Conservation (phyloP, 805 yeast species). For the Starmerella bombi region DNA sequence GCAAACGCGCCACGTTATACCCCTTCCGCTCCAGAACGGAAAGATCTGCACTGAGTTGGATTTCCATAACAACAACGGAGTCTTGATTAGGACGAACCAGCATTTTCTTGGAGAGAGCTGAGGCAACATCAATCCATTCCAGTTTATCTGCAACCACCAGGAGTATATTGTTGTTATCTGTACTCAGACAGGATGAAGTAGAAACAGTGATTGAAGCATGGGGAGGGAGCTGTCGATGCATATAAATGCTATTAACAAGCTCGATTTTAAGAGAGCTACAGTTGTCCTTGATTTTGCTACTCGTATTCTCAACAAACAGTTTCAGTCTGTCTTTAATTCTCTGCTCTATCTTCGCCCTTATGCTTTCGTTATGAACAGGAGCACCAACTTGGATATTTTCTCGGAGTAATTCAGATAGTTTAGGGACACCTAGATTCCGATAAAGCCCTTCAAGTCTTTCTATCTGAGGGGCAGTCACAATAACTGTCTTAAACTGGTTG, state of each 20-base stretch:
- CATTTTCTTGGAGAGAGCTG: conserved; percentile 23
- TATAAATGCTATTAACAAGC: conserved; percentile 21
- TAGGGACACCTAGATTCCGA: conserved; percentile 23
- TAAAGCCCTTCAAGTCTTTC: conserved; percentile 25
- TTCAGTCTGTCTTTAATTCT: conserved; percentile 26
- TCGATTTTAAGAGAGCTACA: conserved; percentile 15
- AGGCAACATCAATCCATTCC: conserved; percentile 31
- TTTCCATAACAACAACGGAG: conserved; percentile 28
- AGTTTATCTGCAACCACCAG: conserved; percentile 19
- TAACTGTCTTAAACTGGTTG: conserved; percentile 26
- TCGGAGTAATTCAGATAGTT: conserved; percentile 22
- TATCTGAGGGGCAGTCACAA: conserved; percentile 29
- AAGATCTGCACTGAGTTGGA: conserved; percentile 26
- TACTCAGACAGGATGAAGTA: conserved; percentile 19
- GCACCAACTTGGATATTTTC: conserved; percentile 24
- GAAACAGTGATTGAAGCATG: conserved; percentile 18
- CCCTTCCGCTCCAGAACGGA: conserved; percentile 28
- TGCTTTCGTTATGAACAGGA: conserved; percentile 10
- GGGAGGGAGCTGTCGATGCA: conserved; percentile 20
- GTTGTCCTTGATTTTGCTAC: conserved; percentile 9
- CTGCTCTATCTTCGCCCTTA: conserved; percentile 12
- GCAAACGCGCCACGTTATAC: conserved; percentile 28
- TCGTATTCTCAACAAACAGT: conserved; percentile 26
- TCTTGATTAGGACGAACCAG: conserved; percentile 29
- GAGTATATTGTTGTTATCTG: conserved; percentile 9